Evolutionary conservation across 2,329 filamentous ascomycete genomes (phyloP).

Genomic region (Massarina eburnea): DNA sequence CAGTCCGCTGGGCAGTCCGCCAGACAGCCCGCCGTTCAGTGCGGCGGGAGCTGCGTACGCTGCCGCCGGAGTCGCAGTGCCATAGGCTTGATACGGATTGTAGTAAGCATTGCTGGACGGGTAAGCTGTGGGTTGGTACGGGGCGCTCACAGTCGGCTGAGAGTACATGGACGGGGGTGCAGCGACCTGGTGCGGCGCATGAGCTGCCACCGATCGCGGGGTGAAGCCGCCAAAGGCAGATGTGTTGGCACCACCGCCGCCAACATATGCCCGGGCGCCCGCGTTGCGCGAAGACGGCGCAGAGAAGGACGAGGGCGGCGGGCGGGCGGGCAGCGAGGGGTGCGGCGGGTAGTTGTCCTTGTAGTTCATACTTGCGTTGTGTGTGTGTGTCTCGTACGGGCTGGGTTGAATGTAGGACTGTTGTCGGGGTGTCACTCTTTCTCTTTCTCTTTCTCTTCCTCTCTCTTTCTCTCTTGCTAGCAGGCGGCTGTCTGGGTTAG

Average conservation of each 20-base stretch:
- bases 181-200: slow-evolving; percentile 38
- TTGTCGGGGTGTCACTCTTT: no score
- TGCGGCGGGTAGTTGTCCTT: slow-evolving; percentile 36
- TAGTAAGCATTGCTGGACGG: slow-evolving; percentile 51
- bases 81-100: slow-evolving; percentile 69
- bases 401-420: no score
- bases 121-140: slow-evolving; percentile 44
- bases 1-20: slow-evolving; percentile 28
- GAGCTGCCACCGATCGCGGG: slow-evolving; percentile 57
- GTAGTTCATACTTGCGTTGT: slow-evolving; percentile 17
- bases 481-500: no score
- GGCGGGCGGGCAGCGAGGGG: slow-evolving; percentile 75
- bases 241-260: slow-evolving; percentile 22
- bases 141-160: slow-evolving; percentile 46
- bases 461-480: no score
- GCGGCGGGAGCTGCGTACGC: slow-evolving; percentile 20
- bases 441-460: no score
- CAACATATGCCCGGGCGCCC: slow-evolving; percentile 30
- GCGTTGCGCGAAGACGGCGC: slow-evolving; percentile 62
- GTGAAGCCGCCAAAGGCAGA: slow-evolving; percentile 59
- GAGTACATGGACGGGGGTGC: slow-evolving; percentile 39
- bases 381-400: background rate
- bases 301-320: slow-evolving; percentile 61
- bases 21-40: background rate
- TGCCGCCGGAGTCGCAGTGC: slow-evolving; percentile 39